Base-by-base conservation (phyloP, 83 land plant species). In the Isoetes engelmannii region DNA sequence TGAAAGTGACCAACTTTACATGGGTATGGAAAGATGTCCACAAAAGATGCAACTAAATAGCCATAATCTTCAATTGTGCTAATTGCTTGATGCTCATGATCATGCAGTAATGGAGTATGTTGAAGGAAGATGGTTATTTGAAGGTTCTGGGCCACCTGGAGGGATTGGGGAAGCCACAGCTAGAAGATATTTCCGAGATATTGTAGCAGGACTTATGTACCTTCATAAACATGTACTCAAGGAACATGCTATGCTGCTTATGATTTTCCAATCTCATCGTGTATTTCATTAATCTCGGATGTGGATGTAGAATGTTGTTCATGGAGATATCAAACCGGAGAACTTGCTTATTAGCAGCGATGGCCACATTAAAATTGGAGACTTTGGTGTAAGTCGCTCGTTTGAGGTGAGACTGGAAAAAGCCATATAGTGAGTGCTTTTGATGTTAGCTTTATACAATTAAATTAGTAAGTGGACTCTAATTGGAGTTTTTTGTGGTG, bases 311-410 rank as follows among this genome's bases (percentile, higher is more conserved):
- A 86, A 85, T 77, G 77, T 92, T 48, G 80, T 92, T 47, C 97
- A 92, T 69, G 88, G 90, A 47, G 97, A 92, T 51, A 92, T 92
- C 58, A 92, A 89, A 65, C 97, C 97, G n/a, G 92, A 92, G 45
- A 92, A 92, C 59, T 85, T 92, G 51, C 67, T 92, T 56, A 80
- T 86, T 43, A 79, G 88, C 37, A 66, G 64, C 41, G 78, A 44
- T 68, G 89, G 89, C 6, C 72, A 60, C 48, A 86, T 92, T 73
- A 92, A 92, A 79, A 92, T 92, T 53, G 93, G 88, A 0, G 97
- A 92, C 77, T 92, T 92, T 72, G 81, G 90, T 63, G 90, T 89
- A 6, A 89, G 97, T 75, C 93, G 88, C 77, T 85, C 75, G 19
- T 92, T 89, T 80, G 88, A 92, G 97, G 92, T 88, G 78, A 77